These are phyloP conservation scores for Gymnopilus dilepis DNA, from an alignment of 768 basidiomycete genomes.

Conservation along the genomic window DNA sequence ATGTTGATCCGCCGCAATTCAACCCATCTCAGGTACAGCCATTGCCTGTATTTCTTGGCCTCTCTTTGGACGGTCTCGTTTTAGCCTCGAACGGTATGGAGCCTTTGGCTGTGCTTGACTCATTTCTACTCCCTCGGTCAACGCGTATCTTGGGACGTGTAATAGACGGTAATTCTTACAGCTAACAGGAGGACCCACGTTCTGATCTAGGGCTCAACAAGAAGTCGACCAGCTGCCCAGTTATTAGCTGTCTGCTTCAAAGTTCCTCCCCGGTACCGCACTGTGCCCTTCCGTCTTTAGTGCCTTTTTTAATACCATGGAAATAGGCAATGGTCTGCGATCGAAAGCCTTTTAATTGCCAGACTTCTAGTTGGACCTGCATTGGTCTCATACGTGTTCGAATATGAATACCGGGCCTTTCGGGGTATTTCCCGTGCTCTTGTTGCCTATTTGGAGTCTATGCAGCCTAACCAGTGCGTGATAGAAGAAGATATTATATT, in stretches of 20 bases:
- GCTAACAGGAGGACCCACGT: background rate
- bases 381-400: background rate
- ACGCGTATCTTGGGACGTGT: slow-evolving; percentile 5
- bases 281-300: background rate
- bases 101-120: background rate
- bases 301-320: slow-evolving; percentile 1
- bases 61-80: background rate
- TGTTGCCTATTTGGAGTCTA: background rate
- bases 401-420: slow-evolving; percentile 14
- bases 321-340: background rate
- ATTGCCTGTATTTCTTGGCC: background rate
- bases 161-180: background rate
- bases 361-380: slow-evolving; percentile 8
- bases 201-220: background rate
- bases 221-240: background rate
- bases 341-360: slow-evolving; percentile 7
- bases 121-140: background rate
- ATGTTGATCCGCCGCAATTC: slow-evolving; percentile 4
- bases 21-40: background rate
- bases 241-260: slow-evolving; percentile 1
- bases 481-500: slow-evolving; percentile 4
- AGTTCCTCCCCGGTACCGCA: slow-evolving; percentile 21
- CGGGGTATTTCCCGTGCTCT: background rate
- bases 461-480: background rate
- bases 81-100: background rate